Evolutionary conservation across 208 protist species (phyloP).

Genomic region (Angomonas ambiguus): DNA sequence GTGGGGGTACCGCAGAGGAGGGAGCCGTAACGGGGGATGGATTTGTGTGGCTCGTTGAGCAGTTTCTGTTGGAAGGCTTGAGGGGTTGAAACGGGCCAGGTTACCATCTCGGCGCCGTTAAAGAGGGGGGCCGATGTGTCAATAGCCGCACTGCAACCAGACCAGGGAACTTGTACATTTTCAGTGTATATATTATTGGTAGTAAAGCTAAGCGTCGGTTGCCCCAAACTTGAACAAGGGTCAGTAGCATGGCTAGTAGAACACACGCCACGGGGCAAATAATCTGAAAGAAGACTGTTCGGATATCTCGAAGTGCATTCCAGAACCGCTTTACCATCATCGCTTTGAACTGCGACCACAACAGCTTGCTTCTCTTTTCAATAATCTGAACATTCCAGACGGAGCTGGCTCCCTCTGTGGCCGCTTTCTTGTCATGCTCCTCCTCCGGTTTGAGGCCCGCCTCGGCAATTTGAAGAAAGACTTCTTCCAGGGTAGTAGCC

Average conservation of each 20-base stretch:
- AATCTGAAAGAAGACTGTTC: slow-evolving; percentile 59
- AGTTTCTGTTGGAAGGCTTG: slow-evolving; percentile 17
- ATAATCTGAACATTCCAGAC: slow-evolving; percentile 37
- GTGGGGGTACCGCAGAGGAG: slow-evolving; percentile 15
- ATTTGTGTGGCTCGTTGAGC: slow-evolving; percentile 17
- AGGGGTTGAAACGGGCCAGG: slow-evolving; percentile 11
- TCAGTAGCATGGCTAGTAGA: slow-evolving; percentile 51
- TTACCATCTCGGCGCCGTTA: neutral
- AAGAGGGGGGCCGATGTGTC: slow-evolving; percentile 17
- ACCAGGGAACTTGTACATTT: slow-evolving; percentile 24
- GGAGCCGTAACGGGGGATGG: slow-evolving; percentile 22
- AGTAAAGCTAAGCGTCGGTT: slow-evolving; percentile 15
- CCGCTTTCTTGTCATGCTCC: neutral
- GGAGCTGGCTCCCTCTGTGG: slow-evolving; percentile 9
- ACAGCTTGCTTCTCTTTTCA: slow-evolving; percentile 8
- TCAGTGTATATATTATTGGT: slow-evolving; percentile 27
- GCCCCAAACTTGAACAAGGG: slow-evolving; percentile 25
- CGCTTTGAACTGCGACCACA: slow-evolving; percentile 34
- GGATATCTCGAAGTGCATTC: slow-evolving; percentile 38
- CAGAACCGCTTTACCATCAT: slow-evolving; percentile 43
- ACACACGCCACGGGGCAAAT: slow-evolving; percentile 52
- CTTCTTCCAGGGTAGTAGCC: slow-evolving; percentile 70
- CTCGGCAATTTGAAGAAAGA: slow-evolving; percentile 54
- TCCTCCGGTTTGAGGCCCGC: slow-evolving; percentile 8
- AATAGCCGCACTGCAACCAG: slow-evolving; percentile 22